A percentile compares a stretch with the other conserved stretches of the same genome.
phyloP scores from a whole-genome alignment of 352 stramenopile species.

The Peronosclerospora sorghi region DNA sequence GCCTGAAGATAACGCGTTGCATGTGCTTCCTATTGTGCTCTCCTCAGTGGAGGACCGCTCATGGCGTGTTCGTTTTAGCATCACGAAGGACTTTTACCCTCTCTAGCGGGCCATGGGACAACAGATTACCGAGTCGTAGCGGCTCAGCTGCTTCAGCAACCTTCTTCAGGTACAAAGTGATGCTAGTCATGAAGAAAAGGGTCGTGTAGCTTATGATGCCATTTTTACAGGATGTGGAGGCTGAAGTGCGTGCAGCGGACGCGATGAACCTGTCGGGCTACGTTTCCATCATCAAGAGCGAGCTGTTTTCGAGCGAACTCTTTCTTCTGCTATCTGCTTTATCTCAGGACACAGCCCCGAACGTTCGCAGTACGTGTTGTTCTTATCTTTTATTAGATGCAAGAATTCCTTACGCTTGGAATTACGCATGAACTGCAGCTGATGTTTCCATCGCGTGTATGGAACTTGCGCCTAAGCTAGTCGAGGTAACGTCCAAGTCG shows the following conservation, averaged over 20 bases:
- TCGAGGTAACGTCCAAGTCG: constrained; percentile 83
- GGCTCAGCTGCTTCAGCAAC: constrained; percentile 86
- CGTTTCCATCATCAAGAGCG: constrained; percentile 85
- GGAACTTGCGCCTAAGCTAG: constrained; percentile 89
- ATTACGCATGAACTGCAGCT: constrained; percentile 32
- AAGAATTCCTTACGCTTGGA: neutral
- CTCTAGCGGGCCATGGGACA: constrained; percentile 66
- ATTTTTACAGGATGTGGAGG: constrained; percentile 72
- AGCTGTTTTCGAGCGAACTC: constrained; percentile 86
- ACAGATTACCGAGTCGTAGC: constrained; percentile 77
- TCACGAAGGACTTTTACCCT: constrained; percentile 89
- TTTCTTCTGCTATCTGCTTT: constrained; percentile 83
- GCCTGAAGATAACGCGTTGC: constrained; percentile 61
- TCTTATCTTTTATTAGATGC: neutral
- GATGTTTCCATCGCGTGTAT: constrained; percentile 81
- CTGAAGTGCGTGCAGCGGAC: constrained; percentile 86
- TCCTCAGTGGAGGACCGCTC: constrained; percentile 76
- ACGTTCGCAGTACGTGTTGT: constrained; percentile 58
- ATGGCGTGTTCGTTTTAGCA: constrained; percentile 90
- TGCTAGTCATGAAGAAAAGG: neutral
- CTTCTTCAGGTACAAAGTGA: constrained; percentile 64
- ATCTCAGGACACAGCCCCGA: constrained; percentile 86
- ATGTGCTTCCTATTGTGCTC: constrained; percentile 67
- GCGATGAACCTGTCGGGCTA: constrained; percentile 90
- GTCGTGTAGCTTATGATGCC: neutral